Evolutionary conservation across 2,329 filamentous ascomycete genomes (phyloP).

Genomic region (Cryphonectria japonica): DNA sequence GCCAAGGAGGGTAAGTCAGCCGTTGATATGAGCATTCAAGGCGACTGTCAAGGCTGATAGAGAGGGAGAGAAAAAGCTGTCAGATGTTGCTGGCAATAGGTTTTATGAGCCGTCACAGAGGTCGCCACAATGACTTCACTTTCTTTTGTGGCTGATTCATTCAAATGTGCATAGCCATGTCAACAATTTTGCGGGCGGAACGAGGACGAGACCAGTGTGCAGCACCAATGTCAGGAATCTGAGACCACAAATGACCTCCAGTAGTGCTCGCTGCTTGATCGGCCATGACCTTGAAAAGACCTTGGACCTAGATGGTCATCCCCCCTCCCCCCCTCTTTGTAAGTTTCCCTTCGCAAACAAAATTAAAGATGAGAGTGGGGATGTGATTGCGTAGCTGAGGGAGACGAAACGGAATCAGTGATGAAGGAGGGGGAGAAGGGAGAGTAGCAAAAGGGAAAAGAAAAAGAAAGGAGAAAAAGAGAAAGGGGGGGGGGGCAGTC

Average conservation of each 20-base stretch:
- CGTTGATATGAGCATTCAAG: not conserved
- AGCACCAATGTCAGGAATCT: not conserved
- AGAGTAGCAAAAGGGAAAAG: not conserved
- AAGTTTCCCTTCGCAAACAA: too few relatives aligned
- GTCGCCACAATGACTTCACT: not conserved
- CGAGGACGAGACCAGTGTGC: not conserved
- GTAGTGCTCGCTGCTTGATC: not conserved
- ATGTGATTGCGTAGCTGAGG: not conserved
- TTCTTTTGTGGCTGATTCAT: not conserved
- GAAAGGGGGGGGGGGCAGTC: not conserved
- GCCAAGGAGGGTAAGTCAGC: not conserved
- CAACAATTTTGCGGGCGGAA: not conserved
- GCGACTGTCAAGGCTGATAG: not conserved
- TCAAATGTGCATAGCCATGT: not conserved
- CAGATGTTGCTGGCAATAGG: not conserved
- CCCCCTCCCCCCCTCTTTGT: too few relatives aligned
- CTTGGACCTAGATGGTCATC: not conserved
- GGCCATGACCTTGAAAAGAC: not conserved
- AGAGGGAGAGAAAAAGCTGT: not conserved
- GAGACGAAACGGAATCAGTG: not conserved
- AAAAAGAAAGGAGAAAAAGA: not conserved
- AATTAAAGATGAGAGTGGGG: not conserved
- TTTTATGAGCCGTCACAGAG: not conserved
- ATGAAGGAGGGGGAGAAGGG: not conserved
- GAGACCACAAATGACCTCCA: not conserved